A percentile compares a stretch with the other conserved stretches of the same genome.
Evolutionary conservation across 257 asterid species (phyloP).

Genomic region (Nicotiana undulata): DNA sequence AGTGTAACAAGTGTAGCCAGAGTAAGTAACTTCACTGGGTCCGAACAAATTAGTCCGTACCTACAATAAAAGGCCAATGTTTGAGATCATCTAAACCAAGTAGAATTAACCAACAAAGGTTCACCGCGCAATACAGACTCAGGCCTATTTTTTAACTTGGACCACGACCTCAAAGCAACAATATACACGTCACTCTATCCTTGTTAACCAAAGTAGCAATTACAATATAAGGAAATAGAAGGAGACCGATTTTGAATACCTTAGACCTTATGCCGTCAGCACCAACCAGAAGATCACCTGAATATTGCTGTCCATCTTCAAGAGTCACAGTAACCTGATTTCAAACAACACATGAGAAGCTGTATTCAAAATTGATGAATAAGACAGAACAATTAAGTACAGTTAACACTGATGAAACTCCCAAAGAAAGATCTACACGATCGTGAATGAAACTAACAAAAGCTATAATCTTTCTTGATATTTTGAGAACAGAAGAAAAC

Average conservation of each 20-base stretch:
- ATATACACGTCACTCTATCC: neutral
- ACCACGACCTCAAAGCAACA: neutral
- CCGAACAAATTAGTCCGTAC: conserved; percentile 79
- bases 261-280: conserved; percentile 97
- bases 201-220: neutral
- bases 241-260: conserved; percentile 27
- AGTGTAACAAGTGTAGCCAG: conserved; percentile 97
- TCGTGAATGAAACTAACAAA: neutral
- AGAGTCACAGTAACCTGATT: conserved; percentile 70
- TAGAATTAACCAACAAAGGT: neutral
- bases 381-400: neutral
- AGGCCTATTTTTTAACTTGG: neutral
- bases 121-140: neutral
- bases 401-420: neutral
- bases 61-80: conserved; percentile 20
- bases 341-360: neutral
- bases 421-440: neutral
- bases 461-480: neutral
- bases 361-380: neutral
- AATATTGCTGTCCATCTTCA: conserved; percentile 56
- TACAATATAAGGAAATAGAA: neutral
- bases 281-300: conserved; percentile 92
- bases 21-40: conserved; percentile 50
- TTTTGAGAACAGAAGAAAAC: neutral
- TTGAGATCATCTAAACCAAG: neutral